Conservation (phyloP, 805 yeast genomes). For the Candida incommunis region DNA sequence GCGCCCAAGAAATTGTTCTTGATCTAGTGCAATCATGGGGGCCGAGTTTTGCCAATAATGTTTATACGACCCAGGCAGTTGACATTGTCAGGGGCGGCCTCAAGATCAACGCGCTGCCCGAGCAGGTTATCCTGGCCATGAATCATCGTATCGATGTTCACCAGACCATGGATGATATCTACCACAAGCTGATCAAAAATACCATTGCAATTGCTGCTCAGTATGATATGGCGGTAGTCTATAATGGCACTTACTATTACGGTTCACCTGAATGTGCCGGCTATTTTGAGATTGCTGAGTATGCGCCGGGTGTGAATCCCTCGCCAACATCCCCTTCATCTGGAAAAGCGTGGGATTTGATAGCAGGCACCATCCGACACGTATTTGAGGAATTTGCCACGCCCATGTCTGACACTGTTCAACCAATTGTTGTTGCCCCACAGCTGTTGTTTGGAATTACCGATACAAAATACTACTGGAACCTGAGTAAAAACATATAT, state of each 20-base stretch:
- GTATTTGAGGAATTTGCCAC: slow-evolving; percentile 36
- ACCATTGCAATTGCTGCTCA: slow-evolving; percentile 32
- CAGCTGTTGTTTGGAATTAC: slow-evolving; percentile 53
- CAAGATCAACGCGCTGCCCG: slow-evolving; percentile 69
- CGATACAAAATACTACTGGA: slow-evolving; percentile 54
- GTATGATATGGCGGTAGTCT: slow-evolving; percentile 34
- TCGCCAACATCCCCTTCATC: slow-evolving; percentile 34
- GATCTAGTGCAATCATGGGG: background rate
- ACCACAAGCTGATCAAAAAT: slow-evolving; percentile 11
- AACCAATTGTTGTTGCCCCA: slow-evolving; percentile 34
- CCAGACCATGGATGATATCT: slow-evolving; percentile 31
- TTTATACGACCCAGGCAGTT: slow-evolving; percentile 53
- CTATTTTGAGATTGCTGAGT: background rate
- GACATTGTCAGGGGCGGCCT: slow-evolving; percentile 60
- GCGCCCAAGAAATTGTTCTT: background rate
- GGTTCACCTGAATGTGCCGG: background rate
- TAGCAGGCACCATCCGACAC: slow-evolving; percentile 47
- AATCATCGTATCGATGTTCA: slow-evolving; percentile 57
- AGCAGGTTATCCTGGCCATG: slow-evolving; percentile 35
- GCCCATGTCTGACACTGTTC: slow-evolving; percentile 17
- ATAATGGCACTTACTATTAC: slow-evolving; percentile 18
- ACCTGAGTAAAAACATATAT: slow-evolving; percentile 41
- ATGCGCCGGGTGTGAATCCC: slow-evolving; percentile 23
- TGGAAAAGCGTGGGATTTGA: slow-evolving; percentile 29
- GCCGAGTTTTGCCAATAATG: slow-evolving; percentile 15